phyloP scores from a whole-genome alignment of 2,329 filamentous ascomycete species.

The Volutella citrinella region DNA sequence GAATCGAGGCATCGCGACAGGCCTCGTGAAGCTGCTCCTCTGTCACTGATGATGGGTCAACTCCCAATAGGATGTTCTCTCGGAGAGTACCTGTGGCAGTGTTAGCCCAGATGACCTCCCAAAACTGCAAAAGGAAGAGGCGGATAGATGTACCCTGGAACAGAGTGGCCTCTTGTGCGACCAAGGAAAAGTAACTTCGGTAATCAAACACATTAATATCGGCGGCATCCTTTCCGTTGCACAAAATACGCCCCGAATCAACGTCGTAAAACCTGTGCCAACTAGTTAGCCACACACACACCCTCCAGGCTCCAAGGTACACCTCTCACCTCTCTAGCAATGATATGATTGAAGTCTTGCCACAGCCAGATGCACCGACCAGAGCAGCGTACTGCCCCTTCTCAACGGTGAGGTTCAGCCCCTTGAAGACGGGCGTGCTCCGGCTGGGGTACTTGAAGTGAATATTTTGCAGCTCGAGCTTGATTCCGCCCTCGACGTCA shows the following conservation, averaged over 20 bases:
- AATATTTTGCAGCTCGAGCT: slow-evolving; percentile 54
- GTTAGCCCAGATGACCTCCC: too few species aligned
- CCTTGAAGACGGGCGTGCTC: slow-evolving; percentile 54
- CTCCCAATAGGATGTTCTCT: slow-evolving; percentile 68
- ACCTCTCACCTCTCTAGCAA: slow-evolving; percentile 48
- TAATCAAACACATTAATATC: slow-evolving; percentile 60
- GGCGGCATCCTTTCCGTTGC: slow-evolving; percentile 59
- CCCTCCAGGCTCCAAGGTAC: background rate
- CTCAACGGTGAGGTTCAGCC: slow-evolving; percentile 61
- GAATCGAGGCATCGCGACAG: slow-evolving; percentile 62
- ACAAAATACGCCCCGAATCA: slow-evolving; percentile 59
- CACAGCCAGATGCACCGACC: slow-evolving; percentile 68
- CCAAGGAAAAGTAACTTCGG: slow-evolving; percentile 63
- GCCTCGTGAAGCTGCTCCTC: slow-evolving; percentile 51
- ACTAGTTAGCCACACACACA: slow-evolving; percentile 7
- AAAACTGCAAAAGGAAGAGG: too few species aligned
- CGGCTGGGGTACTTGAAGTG: slow-evolving; percentile 61
- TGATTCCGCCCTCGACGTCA: slow-evolving; percentile 47
- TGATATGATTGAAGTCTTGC: slow-evolving; percentile 69
- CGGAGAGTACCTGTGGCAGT: slow-evolving; percentile 53
- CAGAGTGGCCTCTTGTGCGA: slow-evolving; percentile 71
- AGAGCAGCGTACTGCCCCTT: slow-evolving; percentile 69
- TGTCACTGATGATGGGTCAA: slow-evolving; percentile 50
- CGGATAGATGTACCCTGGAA: slow-evolving; percentile 53
- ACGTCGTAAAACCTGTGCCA: slow-evolving; percentile 64